Conservation (phyloP, 2,329 filamentous ascomycete genomes). For the Aspergillus aculeatinus region DNA sequence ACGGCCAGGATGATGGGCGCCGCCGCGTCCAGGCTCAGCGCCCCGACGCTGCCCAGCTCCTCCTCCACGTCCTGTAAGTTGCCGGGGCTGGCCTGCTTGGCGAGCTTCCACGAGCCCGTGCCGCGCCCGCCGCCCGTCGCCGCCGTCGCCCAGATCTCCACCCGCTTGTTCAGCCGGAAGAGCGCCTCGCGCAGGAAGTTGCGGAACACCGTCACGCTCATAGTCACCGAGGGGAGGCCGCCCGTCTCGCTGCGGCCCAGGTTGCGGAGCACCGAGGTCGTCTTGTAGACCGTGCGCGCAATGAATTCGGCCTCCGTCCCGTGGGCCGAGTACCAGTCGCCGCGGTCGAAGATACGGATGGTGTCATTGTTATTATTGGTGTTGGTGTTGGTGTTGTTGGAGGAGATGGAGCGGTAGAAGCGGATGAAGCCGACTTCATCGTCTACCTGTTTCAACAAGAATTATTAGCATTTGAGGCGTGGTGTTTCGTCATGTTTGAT, state of each 20-base stretch:
- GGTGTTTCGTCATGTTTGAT: not conserved
- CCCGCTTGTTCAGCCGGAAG: slow-evolving; percentile 82
- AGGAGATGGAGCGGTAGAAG: slow-evolving; percentile 84
- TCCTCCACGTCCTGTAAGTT: slow-evolving; percentile 98
- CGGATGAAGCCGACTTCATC: slow-evolving; percentile 97
- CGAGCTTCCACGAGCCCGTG: slow-evolving; percentile 82
- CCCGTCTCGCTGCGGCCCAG: slow-evolving; percentile 80
- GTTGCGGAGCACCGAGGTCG: slow-evolving; percentile 89
- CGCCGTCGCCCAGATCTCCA: slow-evolving; percentile 84
- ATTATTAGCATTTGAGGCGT: no score
- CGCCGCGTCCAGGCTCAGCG: slow-evolving; percentile 66
- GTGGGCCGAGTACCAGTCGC: slow-evolving; percentile 83
- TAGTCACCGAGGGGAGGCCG: slow-evolving; percentile 89
- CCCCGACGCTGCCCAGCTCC: slow-evolving; percentile 67
- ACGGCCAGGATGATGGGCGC: slow-evolving; percentile 94
- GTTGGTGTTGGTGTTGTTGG: slow-evolving; percentile 45
- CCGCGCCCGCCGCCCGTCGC: slow-evolving; percentile 72
- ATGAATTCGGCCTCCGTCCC: slow-evolving; percentile 50
- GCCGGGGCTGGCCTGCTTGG: slow-evolving; percentile 89
- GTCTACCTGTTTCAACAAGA: slow-evolving; percentile 64
- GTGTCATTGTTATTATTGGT: slow-evolving; percentile 47
- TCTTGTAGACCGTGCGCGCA: slow-evolving; percentile 81
- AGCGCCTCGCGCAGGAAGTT: slow-evolving; percentile 94
- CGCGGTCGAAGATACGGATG: slow-evolving; percentile 87
- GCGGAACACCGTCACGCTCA: slow-evolving; percentile 91